A percentile compares a stretch with the other conserved stretches of the same genome.
phyloP scores from a whole-genome alignment of 768 basidiomycete genomes.

The Lactarius psammicola region DNA sequence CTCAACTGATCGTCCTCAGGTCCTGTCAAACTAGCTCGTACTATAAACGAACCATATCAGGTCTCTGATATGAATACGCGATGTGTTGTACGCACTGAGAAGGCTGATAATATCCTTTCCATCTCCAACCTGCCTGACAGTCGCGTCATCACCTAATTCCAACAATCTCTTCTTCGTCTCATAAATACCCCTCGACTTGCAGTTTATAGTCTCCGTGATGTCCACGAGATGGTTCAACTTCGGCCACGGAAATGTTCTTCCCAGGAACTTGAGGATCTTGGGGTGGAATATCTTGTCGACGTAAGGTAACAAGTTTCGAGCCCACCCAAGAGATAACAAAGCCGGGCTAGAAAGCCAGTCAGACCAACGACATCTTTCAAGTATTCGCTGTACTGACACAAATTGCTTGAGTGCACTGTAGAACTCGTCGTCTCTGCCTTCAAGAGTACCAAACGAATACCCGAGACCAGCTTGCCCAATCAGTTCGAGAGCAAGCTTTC shows the following conservation, averaged over 20 bases:
- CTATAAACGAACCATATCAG: conserved; percentile 31
- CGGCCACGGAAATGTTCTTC: conserved; percentile 37
- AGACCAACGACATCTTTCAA: neutral
- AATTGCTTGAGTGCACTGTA: conserved; percentile 22
- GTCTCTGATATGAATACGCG: neutral
- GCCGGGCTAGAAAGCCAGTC: conserved; percentile 20
- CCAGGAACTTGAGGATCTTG: conserved; percentile 35
- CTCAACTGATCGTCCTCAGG: conserved; percentile 35
- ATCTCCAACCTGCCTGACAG: conserved; percentile 36
- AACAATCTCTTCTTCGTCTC: conserved; percentile 40
- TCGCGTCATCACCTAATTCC: conserved; percentile 37
- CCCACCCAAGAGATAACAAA: conserved; percentile 1
- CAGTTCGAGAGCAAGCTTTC: conserved; percentile 29
- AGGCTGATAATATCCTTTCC: conserved; percentile 49
- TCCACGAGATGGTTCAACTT: conserved; percentile 36
- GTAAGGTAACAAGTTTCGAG: conserved; percentile 18
- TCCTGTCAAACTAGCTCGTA: conserved; percentile 41
- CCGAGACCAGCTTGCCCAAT: conserved; percentile 32
- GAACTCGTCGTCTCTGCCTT: neutral
- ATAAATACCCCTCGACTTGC: conserved; percentile 39
- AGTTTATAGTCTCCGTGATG: conserved; percentile 40
- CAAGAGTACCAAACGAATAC: conserved; percentile 26
- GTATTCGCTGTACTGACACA: neutral
- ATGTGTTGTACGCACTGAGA: conserved; percentile 39
- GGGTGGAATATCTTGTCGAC: conserved; percentile 18